Conservation (phyloP, 169 alveolate genomes). For the Babesia ovis region DNA sequence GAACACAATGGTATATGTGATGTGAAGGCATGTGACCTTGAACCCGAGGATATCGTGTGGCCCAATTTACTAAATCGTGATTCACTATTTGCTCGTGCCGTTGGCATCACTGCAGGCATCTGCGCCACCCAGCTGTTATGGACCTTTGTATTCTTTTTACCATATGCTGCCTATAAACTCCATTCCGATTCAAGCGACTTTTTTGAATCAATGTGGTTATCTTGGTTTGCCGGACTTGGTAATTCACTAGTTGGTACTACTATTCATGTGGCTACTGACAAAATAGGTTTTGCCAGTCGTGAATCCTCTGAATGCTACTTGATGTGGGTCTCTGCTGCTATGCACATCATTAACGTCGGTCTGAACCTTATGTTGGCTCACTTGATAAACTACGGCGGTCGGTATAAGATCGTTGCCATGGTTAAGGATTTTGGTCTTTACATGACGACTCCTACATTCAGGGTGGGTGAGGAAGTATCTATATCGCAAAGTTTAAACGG, state of each 20-base stretch:
- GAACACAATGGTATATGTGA: conserved; percentile 21
- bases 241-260: conserved; percentile 50
- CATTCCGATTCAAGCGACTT: conserved; percentile 43
- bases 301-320: conserved; percentile 60
- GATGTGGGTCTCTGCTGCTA: conserved; percentile 48
- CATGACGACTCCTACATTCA: conserved; percentile 37
- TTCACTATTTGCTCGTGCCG: conserved; percentile 1
- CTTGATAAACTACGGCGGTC: conserved; percentile 72
- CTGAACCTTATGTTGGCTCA: conserved; percentile 69
- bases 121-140: conserved; percentile 42
- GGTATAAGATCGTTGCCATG: conserved; percentile 58
- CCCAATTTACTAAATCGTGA: conserved; percentile 39
- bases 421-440: conserved; percentile 14
- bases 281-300: conserved; percentile 46
- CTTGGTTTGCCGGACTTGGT: conserved; percentile 69
- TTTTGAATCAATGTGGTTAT: conserved; percentile 40
- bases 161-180: conserved; percentile 68
- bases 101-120: conserved; percentile 31
- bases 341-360: conserved; percentile 56
- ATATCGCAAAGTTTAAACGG: conserved; percentile 33
- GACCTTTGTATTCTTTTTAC: conserved; percentile 69
- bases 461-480: conserved; percentile 69
- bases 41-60: conserved; percentile 74
- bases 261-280: conserved; percentile 36
- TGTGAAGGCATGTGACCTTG: conserved; percentile 60